Conservation (phyloP, 768 basidiomycete genomes). For the Boletellus ananiceps region DNA sequence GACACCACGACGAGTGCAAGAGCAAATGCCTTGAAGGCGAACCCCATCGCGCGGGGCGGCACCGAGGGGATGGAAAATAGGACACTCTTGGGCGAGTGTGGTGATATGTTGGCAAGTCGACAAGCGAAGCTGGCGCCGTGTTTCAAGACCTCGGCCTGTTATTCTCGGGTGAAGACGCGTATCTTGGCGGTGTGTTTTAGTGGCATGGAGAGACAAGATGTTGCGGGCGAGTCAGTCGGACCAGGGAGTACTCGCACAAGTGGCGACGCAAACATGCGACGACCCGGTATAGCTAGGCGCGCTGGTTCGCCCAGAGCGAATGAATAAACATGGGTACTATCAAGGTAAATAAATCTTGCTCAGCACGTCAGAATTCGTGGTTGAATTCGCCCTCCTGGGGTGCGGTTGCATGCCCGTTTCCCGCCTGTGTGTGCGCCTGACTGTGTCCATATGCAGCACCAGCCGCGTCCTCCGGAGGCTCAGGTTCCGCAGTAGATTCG, state of each 20-base stretch:
- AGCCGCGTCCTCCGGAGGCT: slow-evolving; percentile 62
- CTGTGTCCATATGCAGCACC: slow-evolving; percentile 54
- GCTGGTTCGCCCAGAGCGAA: neutral
- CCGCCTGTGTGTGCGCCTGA: slow-evolving; percentile 11
- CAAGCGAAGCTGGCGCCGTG: neutral
- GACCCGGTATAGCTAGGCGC: neutral
- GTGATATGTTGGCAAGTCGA: neutral
- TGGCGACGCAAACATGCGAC: too few relatives aligned
- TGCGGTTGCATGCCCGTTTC: slow-evolving; percentile 10
- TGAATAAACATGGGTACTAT: slow-evolving; percentile 11
- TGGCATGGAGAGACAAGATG: too few relatives aligned
- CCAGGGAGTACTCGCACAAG: too few relatives aligned
- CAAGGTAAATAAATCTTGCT: neutral
- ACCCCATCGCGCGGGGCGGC: slow-evolving; percentile 18
- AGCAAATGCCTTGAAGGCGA: slow-evolving; percentile 7
- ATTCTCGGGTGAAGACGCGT: too few relatives aligned
- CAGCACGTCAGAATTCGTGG: slow-evolving; percentile 53
- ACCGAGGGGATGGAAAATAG: slow-evolving; percentile 3
- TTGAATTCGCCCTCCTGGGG: slow-evolving; percentile 52
- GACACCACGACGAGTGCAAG: slow-evolving; percentile 11
- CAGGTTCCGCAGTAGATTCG: slow-evolving; percentile 43
- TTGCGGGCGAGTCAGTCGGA: too few relatives aligned
- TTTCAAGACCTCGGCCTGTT: too few relatives aligned
- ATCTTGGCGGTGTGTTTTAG: too few relatives aligned
- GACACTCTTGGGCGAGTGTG: neutral